These are phyloP conservation scores for Arabidopsis hybrid DNA, from an alignment of 441 rosid species.

Conservation along the genomic window DNA sequence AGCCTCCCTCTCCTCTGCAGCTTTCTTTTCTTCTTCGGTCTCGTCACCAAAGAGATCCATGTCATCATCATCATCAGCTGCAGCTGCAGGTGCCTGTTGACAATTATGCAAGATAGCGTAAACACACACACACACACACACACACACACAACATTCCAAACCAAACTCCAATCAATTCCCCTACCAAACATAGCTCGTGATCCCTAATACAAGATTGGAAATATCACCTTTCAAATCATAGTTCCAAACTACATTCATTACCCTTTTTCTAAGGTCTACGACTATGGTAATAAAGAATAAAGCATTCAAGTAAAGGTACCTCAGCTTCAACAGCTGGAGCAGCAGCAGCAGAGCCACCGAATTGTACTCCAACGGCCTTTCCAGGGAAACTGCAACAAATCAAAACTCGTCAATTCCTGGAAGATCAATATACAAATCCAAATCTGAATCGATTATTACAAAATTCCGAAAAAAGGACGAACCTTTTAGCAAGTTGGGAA, in stretches of 20 bases:
- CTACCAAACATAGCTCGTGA: background rate
- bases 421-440: background rate
- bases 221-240: background rate
- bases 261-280: background rate
- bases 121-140: background rate
- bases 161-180: background rate
- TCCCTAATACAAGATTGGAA: background rate
- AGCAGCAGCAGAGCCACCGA: conserved; percentile 63
- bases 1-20: conserved; percentile 77
- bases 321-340: conserved; percentile 49
- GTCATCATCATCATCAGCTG: conserved; percentile 69
- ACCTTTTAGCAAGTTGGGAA: conserved; percentile 78
- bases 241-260: background rate
- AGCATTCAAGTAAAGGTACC: conserved; percentile 13
- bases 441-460: background rate
- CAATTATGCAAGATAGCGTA: background rate
- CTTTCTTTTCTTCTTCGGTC: conserved; percentile 81
- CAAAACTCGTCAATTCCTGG: background rate
- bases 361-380: conserved; percentile 77
- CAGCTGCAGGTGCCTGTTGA: conserved; percentile 58
- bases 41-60: conserved; percentile 80
- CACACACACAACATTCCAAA: background rate
- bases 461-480: conserved; percentile 15
- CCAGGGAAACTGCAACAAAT: conserved; percentile 72
- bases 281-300: background rate